Conservation (phyloP, 2,329 filamentous ascomycete genomes). For the Trichoderma cornu-damae region DNA sequence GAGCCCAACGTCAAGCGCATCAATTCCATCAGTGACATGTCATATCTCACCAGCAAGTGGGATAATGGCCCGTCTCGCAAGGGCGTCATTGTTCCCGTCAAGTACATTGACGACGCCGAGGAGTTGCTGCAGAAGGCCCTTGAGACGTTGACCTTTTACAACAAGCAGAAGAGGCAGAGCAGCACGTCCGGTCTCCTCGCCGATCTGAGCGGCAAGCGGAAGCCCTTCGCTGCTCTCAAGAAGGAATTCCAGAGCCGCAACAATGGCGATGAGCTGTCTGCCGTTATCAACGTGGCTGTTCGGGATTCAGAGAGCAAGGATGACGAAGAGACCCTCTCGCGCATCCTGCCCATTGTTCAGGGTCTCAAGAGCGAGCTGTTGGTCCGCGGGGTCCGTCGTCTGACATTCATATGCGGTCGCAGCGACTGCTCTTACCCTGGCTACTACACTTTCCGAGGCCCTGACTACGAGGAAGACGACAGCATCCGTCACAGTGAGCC, state of each 20-base stretch:
- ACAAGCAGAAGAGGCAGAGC: constrained; percentile 52
- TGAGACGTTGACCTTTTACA: constrained; percentile 66
- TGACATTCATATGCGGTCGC: constrained; percentile 95
- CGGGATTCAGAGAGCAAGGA: constrained; percentile 79
- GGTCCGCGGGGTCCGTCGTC: constrained; percentile 73
- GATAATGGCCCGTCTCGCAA: constrained; percentile 76
- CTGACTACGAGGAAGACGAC: constrained; percentile 80
- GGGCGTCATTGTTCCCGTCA: constrained; percentile 90
- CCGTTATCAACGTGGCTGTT: constrained; percentile 88
- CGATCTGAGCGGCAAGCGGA: constrained; percentile 69
- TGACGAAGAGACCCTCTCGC: constrained; percentile 72
- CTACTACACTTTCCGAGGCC: constrained; percentile 98
- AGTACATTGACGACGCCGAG: constrained; percentile 90
- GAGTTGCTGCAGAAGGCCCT: constrained; percentile 79
- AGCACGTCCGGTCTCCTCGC: constrained; percentile 58
- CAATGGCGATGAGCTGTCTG: constrained; percentile 74
- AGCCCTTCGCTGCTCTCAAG: constrained; percentile 34
- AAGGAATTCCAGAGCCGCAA: constrained; percentile 23
- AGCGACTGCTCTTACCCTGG: constrained; percentile 91
- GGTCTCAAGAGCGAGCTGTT: constrained; percentile 81
- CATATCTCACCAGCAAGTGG: constrained; percentile 70
- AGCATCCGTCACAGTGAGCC: constrained; percentile 97
- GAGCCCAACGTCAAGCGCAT: constrained; percentile 70
- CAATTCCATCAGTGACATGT: constrained; percentile 94
- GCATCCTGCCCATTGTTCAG: constrained; percentile 70